Conservation (phyloP, 371 early-diverging fungal species). For the Mucor plumbeus region DNA sequence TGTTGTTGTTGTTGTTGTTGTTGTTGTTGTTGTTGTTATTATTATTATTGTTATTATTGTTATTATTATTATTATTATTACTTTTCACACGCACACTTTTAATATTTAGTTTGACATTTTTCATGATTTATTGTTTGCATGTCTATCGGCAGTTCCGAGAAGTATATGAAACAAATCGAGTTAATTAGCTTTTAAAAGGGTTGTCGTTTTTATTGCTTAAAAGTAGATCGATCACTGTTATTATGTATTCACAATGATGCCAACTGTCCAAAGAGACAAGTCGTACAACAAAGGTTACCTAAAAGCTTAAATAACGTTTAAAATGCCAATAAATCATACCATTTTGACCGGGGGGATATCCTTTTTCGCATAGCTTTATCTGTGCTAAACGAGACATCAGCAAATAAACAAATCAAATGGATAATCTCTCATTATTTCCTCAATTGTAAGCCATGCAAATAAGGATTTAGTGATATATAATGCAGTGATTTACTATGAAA, state of each 20-base stretch:
- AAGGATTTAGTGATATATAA: not conserved
- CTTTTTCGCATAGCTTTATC: no score
- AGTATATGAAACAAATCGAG: not conserved
- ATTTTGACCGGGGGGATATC: not conserved
- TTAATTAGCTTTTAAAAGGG: no score
- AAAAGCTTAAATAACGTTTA: conserved; percentile 3
- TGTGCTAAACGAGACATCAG: no score
- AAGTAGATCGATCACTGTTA: conserved; percentile 1
- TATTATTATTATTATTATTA: not conserved
- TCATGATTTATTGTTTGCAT: not conserved
- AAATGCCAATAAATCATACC: conserved; percentile 3
- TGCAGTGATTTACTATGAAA: not conserved
- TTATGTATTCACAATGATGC: not conserved
- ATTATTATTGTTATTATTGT: not conserved
- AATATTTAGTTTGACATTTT: not conserved
- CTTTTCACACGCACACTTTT: not conserved
- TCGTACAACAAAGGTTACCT: not conserved
- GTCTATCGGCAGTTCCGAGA: not conserved
- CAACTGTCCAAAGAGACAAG: not conserved
- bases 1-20: not conserved
- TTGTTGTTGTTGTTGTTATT: not conserved
- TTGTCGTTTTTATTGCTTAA: not conserved
- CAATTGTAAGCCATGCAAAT: not conserved
- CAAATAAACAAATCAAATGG: no score
- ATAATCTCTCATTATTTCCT: no score